Conservation (phyloP, 305 asterid genomes). For the Solanum hybrid region DNA sequence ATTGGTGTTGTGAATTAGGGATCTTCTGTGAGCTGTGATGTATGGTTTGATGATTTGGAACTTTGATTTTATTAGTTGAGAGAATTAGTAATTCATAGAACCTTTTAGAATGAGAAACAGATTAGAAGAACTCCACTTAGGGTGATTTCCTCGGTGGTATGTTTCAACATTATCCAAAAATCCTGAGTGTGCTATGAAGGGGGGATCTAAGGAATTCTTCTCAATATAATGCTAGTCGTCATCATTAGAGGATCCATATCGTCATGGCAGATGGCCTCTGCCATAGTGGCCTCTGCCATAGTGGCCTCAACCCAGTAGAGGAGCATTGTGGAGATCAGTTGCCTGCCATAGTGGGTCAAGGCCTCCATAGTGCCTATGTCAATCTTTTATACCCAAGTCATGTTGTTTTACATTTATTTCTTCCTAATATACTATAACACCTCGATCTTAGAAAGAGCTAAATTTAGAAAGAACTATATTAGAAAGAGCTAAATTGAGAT, state of each 20-base stretch:
- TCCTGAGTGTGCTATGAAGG: background rate
- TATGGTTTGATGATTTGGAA: background rate
- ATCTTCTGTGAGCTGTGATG: background rate
- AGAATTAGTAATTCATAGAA: background rate
- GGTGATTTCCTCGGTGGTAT: background rate
- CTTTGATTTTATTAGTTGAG: background rate
- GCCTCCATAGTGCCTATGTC: background rate
- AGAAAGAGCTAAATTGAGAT: background rate
- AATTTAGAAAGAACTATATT: too few species aligned
- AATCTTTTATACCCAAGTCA: background rate
- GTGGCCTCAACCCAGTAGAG: background rate
- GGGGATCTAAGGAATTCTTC: background rate
- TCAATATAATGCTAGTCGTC: background rate
- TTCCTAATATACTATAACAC: too few species aligned
- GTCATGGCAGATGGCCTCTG: background rate
- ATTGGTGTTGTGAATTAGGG: background rate
- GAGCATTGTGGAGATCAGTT: background rate
- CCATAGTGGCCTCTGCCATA: too few species aligned
- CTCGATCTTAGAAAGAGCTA: background rate
- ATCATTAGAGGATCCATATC: background rate
- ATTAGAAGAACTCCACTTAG: background rate
- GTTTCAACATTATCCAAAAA: background rate
- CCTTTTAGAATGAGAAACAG: background rate
- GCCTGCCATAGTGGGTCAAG: background rate
- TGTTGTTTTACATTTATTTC: background rate